phyloP scores from a whole-genome alignment of 1,284 basidiomycete species.

The Pholiota adiposa region DNA sequence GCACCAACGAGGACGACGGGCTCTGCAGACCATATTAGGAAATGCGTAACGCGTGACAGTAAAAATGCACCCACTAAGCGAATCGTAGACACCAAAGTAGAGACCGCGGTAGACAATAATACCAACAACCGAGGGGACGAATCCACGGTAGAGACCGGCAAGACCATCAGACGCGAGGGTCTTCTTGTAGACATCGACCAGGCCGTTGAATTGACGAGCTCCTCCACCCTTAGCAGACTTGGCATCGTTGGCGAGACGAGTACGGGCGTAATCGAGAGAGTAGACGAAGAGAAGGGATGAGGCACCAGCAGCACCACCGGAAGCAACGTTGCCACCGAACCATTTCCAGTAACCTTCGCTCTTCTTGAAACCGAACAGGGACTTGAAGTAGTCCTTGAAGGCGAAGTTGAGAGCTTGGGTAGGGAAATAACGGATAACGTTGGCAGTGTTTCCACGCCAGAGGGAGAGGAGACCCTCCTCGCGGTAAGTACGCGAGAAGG shows the following conservation, averaged over 20 bases:
- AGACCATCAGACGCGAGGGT: slow-evolving; percentile 90
- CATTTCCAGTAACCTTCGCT: slow-evolving; percentile 88
- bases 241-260: slow-evolving; percentile 95
- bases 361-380: slow-evolving; percentile 92
- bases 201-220: slow-evolving; percentile 93
- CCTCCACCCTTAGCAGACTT: slow-evolving; percentile 93
- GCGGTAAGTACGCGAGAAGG: slow-evolving; percentile 84
- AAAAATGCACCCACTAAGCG: slow-evolving; percentile 65
- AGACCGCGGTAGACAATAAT: slow-evolving; percentile 98
- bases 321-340: slow-evolving; percentile 93
- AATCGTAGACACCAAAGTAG: slow-evolving; percentile 95
- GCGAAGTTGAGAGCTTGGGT: slow-evolving; percentile 96
- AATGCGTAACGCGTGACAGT: background rate
- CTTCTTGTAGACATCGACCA: slow-evolving; percentile 94
- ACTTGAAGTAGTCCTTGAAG: slow-evolving; percentile 99
- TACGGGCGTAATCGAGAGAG: slow-evolving; percentile 97
- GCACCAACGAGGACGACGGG: slow-evolving; percentile 90
- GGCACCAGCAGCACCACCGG: slow-evolving; percentile 97
- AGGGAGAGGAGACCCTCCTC: slow-evolving; percentile 92
- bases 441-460: slow-evolving; percentile 97
- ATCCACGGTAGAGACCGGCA: slow-evolving; percentile 93
- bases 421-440: slow-evolving; percentile 98
- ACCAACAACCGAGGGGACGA: slow-evolving; percentile 92
- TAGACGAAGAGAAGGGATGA: slow-evolving; percentile 97
- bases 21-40: slow-evolving; percentile 50